phyloP scores from a whole-genome alignment of 768 basidiomycete genomes.

The Rossbeevera mucosa region DNA sequence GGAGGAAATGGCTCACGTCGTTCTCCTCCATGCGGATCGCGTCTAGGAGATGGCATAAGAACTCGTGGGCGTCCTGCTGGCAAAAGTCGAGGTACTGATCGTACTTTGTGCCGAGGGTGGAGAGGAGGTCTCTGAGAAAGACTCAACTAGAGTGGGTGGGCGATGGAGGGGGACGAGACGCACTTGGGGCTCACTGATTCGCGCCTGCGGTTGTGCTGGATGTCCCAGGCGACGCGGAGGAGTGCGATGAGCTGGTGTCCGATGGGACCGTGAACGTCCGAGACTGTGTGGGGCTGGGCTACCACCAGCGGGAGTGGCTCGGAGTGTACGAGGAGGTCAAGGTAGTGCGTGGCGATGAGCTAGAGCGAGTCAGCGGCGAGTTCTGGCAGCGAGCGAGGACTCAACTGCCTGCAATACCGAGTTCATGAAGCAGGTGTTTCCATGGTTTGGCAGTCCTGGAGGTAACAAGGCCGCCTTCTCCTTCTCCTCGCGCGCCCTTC shows the following conservation, averaged over 20 bases:
- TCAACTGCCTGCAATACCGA: conserved; percentile 73
- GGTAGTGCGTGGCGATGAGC: conserved; percentile 63
- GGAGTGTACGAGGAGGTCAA: conserved; percentile 57
- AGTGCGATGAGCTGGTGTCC: conserved; percentile 52
- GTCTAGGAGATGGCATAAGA: conserved; percentile 83
- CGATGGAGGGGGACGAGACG: conserved; percentile 23
- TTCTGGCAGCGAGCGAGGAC: conserved; percentile 31
- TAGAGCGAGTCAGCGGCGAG: conserved; percentile 19
- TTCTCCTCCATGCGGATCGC: conserved; percentile 93
- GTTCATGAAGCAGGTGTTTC: conserved; percentile 96
- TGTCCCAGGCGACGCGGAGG: conserved; percentile 60
- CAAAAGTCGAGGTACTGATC: conserved; percentile 94
- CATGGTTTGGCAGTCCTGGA: conserved; percentile 74
- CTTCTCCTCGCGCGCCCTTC: conserved; percentile 57
- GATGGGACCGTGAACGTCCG: conserved; percentile 58
- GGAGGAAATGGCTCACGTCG: conserved; percentile 51
- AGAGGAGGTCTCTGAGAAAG: conserved; percentile 51
- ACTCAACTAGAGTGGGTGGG: neutral
- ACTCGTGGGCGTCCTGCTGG: conserved; percentile 96
- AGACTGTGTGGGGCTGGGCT: conserved; percentile 46
- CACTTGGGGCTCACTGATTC: conserved; percentile 66
- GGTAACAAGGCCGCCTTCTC: conserved; percentile 60
- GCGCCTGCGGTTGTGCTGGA: conserved; percentile 48
- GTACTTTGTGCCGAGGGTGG: conserved; percentile 74
- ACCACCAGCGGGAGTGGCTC: conserved; percentile 41